phyloP scores from a whole-genome alignment of 2,329 filamentous ascomycete species.

The Pseudofabraea citricarpa region DNA sequence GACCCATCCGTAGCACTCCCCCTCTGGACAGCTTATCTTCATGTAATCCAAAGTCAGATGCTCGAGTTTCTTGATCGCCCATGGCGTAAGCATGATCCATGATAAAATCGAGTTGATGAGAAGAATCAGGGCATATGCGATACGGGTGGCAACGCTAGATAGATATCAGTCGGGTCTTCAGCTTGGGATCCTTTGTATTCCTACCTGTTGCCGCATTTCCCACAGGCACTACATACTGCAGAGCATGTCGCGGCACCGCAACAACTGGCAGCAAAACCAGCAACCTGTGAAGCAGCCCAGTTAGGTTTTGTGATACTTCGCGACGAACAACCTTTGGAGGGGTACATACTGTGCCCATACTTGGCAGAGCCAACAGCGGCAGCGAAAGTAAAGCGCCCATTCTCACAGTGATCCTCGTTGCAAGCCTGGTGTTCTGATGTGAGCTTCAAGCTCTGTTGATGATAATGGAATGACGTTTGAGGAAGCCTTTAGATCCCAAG shows the following conservation, averaged over 20 bases:
- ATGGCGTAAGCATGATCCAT: slow-evolving; percentile 98
- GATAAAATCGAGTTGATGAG: slow-evolving; percentile 94
- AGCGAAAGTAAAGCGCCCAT: slow-evolving; percentile 94
- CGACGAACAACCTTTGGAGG: no score
- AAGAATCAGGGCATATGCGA: slow-evolving; percentile 91
- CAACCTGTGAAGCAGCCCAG: no score
- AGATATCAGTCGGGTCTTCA: slow-evolving; percentile 12
- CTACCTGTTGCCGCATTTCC: slow-evolving; percentile 93
- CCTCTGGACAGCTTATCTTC: slow-evolving; percentile 86
- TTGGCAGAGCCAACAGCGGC: slow-evolving; percentile 83
- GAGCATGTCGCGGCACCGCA: slow-evolving; percentile 96
- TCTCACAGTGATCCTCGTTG: slow-evolving; percentile 18
- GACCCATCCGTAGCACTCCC: slow-evolving; percentile 91
- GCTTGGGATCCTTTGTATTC: no score
- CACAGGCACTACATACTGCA: slow-evolving; percentile 90
- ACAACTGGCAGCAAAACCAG: slow-evolving; percentile 80
- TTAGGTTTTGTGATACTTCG: no score
- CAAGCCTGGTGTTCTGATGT: neutral
- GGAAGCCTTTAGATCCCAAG: no score
- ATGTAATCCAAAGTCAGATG: slow-evolving; percentile 92
- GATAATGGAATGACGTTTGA: neutral
- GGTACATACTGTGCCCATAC: slow-evolving; percentile 71
- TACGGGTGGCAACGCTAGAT: slow-evolving; percentile 84
- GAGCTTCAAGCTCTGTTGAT: neutral
- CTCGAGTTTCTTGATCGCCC: slow-evolving; percentile 95